Evolutionary conservation across 306 rosid genomes (phyloP).

Genomic region (Begonia fuchsioides): DNA sequence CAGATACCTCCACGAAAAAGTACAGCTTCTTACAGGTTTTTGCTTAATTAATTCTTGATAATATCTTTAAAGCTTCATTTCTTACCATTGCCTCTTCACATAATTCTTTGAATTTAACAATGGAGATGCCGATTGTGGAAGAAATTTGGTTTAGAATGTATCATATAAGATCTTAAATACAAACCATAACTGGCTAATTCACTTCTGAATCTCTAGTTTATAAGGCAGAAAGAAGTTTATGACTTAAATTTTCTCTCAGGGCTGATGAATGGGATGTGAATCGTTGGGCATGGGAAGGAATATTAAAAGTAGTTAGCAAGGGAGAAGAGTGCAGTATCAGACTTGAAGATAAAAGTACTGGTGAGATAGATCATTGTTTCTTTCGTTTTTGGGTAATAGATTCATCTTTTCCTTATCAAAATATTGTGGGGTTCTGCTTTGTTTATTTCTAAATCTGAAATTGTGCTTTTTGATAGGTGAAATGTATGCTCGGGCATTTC

Average conservation of each 20-base stretch:
- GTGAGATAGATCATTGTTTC: slow-evolving; percentile 18
- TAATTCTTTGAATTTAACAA: too few species aligned
- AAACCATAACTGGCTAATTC: too few species aligned
- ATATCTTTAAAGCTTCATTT: not conserved
- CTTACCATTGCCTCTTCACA: not conserved
- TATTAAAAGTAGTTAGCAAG: slow-evolving; percentile 65
- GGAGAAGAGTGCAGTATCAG: slow-evolving; percentile 89
- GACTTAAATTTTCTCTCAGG: slow-evolving; percentile 35
- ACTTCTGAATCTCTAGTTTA: too few species aligned
- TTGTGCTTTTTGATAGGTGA: slow-evolving; percentile 46
- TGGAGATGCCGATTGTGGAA: too few species aligned
- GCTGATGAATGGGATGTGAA: slow-evolving; percentile 99
- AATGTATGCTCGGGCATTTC: slow-evolving; percentile 91
- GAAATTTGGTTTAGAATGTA: too few species aligned
- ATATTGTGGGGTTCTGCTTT: not conserved
- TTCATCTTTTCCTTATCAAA: not conserved
- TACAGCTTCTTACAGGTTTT: slow-evolving; percentile 96
- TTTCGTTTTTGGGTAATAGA: too few species aligned
- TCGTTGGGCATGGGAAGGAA: slow-evolving; percentile 95
- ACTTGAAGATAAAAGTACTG: slow-evolving; percentile 82
- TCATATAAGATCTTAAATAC: too few species aligned
- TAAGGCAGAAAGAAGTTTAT: not conserved
- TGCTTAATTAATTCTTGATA: slow-evolving; percentile 7
- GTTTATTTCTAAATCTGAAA: slow-evolving; percentile 5
- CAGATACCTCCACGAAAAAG: slow-evolving; percentile 95